These are phyloP conservation scores for Cetraspora pellucida DNA, from an alignment of 192 early-diverging fungal species.

Conservation along the genomic window DNA sequence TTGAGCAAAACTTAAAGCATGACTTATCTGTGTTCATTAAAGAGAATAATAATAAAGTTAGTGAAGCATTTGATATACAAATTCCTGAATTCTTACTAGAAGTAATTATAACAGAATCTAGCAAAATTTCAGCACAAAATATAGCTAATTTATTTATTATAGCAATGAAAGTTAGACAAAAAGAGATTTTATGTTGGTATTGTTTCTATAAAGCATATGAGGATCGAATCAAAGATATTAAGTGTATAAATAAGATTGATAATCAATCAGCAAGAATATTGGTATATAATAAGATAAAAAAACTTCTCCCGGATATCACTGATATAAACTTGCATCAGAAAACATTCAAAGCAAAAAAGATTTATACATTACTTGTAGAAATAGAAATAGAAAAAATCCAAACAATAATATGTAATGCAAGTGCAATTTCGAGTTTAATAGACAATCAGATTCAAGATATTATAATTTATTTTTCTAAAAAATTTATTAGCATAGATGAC, in stretches of 20 bases:
- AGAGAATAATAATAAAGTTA: too few species aligned
- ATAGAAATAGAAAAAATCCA: conserved; percentile 17
- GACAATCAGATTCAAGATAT: conserved; percentile 4
- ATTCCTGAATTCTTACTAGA: too few species aligned
- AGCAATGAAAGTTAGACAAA: too few species aligned
- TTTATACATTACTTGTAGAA: background rate
- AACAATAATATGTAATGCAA: background rate
- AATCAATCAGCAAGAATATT: background rate
- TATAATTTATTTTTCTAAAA: background rate
- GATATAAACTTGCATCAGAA: conserved; percentile 11
- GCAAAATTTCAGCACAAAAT: too few species aligned
- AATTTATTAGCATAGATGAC: too few species aligned
- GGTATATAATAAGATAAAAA: too few species aligned
- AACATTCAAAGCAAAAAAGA: conserved; percentile 3
- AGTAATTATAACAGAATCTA: too few species aligned
- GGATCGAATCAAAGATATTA: background rate
- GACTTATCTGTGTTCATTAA: too few species aligned
- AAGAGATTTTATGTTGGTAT: conserved; percentile 24
- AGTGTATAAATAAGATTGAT: background rate
- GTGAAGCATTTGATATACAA: too few species aligned
- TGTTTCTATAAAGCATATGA: conserved; percentile 4
- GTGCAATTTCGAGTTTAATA: conserved; percentile 10
- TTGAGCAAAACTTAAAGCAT: too few species aligned
- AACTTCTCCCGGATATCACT: too few species aligned
- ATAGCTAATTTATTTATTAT: too few species aligned